A percentile compares a stretch with the other conserved stretches of the same genome.
phyloP scores from a whole-genome alignment of 371 early-diverging fungal species.

The Mortierella sp. region DNA sequence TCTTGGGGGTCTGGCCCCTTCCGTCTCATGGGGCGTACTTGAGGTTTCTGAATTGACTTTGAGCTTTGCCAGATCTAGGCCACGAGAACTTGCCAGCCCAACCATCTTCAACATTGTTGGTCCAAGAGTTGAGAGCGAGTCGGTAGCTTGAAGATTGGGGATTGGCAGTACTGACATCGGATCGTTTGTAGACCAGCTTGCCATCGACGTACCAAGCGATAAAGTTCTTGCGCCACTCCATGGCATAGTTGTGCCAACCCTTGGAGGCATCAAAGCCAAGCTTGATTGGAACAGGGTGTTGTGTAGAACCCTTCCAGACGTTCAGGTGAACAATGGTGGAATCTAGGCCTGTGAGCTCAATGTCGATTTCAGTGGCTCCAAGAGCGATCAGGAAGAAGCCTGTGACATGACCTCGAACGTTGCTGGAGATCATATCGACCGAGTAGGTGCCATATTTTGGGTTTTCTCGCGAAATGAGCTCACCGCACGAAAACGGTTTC shows the following conservation, averaged over 20 bases:
- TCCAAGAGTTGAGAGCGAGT: slow-evolving; percentile 39
- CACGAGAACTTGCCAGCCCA: slow-evolving; percentile 45
- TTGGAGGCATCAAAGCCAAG: slow-evolving; percentile 32
- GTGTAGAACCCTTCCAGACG: slow-evolving; percentile 21
- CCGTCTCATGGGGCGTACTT: slow-evolving; percentile 17
- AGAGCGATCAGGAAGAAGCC: slow-evolving; percentile 34
- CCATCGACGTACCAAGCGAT: slow-evolving; percentile 41
- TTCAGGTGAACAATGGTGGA: slow-evolving; percentile 17
- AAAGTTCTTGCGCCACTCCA: slow-evolving; percentile 32
- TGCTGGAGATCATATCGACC: slow-evolving; percentile 36
- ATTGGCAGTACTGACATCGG: slow-evolving; percentile 10
- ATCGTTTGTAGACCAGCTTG: slow-evolving; percentile 21
- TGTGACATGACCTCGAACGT: slow-evolving; percentile 28
- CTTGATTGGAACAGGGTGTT: slow-evolving; percentile 16
- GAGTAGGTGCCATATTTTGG: slow-evolving; percentile 36
- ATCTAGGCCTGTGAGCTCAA: slow-evolving; percentile 43
- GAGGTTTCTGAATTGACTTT: slow-evolving; percentile 29
- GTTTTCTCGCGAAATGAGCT: slow-evolving; percentile 16
- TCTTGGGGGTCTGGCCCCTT: neutral
- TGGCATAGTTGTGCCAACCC: slow-evolving; percentile 36
- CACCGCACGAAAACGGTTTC: slow-evolving; percentile 34
- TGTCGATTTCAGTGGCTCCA: slow-evolving; percentile 21
- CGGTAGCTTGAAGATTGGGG: slow-evolving; percentile 12
- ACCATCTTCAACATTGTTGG: slow-evolving; percentile 4
- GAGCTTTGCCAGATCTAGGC: slow-evolving; percentile 6